phyloP scores from a whole-genome alignment of 2,329 filamentous ascomycete species.

The Aspergillus sp. region DNA sequence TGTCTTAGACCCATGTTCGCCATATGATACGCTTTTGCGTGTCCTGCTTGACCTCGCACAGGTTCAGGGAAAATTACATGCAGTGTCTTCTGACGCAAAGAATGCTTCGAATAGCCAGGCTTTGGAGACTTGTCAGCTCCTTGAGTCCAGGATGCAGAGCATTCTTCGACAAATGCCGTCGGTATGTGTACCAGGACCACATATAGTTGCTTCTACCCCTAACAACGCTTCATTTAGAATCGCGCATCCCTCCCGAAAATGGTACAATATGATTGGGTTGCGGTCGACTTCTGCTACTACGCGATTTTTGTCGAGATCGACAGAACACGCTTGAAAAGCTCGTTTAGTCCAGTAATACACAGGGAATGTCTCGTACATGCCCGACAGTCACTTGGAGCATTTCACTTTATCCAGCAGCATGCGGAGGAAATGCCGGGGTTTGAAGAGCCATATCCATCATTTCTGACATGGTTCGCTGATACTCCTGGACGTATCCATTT shows the following conservation, averaged over 20 bases:
- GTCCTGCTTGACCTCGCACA: conserved; percentile 16
- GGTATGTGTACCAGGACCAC: conserved; percentile 12
- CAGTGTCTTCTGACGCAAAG: neutral
- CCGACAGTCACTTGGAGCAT: conserved; percentile 16
- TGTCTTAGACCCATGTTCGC: neutral
- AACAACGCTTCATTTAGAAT: conserved; percentile 6
- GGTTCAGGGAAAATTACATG: conserved; percentile 14
- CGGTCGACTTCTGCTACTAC: conserved; percentile 28
- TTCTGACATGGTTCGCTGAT: conserved; percentile 22
- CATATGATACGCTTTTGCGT: conserved; percentile 13
- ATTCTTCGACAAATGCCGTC: conserved; percentile 22
- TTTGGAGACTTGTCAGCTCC: conserved; percentile 14
- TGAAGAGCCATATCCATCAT: conserved; percentile 19
- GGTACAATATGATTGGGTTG: conserved; percentile 23
- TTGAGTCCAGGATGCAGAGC: conserved; percentile 20
- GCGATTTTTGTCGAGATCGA: conserved; percentile 30
- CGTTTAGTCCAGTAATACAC: conserved; percentile 24
- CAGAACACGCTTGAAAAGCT: conserved; percentile 24
- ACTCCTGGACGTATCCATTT: neutral
- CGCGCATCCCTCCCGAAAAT: conserved; percentile 13
- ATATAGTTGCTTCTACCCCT: neutral
- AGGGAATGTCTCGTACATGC: conserved; percentile 27
- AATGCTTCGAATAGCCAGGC: neutral
- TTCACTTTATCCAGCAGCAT: conserved; percentile 18
- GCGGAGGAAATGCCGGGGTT: conserved; percentile 8